Percentiles rank a stretch among this genome's conserved stretches.
phyloP scores from a whole-genome alignment of 1,139 yeast genomes.

The Yamadazyma trypodendri region DNA sequence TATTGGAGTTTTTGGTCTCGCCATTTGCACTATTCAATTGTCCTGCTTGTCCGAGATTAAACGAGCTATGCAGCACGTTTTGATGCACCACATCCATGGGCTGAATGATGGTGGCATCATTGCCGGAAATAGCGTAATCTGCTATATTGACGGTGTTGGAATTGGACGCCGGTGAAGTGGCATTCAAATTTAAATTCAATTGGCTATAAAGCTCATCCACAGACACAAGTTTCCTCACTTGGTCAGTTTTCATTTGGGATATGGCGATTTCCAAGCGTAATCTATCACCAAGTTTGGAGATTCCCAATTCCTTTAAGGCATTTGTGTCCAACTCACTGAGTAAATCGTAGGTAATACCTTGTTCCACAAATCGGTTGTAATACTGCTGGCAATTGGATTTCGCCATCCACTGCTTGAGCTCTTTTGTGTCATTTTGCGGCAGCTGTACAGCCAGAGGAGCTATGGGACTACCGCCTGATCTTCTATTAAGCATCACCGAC shows the following conservation, averaged over 20 bases:
- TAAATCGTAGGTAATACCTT: slow-evolving; percentile 61
- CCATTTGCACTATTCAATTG: slow-evolving; percentile 4
- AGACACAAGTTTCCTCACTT: slow-evolving; percentile 32
- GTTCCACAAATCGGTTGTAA: slow-evolving; percentile 33
- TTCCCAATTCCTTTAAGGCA: slow-evolving; percentile 73
- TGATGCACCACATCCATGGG: slow-evolving; percentile 10
- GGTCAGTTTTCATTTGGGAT: slow-evolving; percentile 37
- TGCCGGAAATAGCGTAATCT: slow-evolving; percentile 12
- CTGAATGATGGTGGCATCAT: slow-evolving; percentile 18
- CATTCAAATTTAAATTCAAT: slow-evolving; percentile 19
- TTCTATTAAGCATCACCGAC: not conserved
- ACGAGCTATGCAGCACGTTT: slow-evolving; percentile 5
- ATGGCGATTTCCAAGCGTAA: slow-evolving; percentile 61
- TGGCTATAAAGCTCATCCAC: slow-evolving; percentile 29
- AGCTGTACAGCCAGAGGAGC: slow-evolving; percentile 3
- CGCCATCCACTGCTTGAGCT: slow-evolving; percentile 38
- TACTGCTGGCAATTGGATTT: slow-evolving; percentile 39
- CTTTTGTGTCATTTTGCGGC: slow-evolving; percentile 15
- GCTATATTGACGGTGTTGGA: slow-evolving; percentile 8
- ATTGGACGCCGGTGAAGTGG: slow-evolving; percentile 10
- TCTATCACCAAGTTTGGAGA: slow-evolving; percentile 80
- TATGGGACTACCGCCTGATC: not conserved
- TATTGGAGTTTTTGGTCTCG: slow-evolving; percentile 36
- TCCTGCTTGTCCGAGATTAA: slow-evolving; percentile 6
- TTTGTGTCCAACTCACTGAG: slow-evolving; percentile 63